Evolutionary conservation across 1,284 basidiomycete species (phyloP).

Genomic region (Ustilago vetiveriae): DNA sequence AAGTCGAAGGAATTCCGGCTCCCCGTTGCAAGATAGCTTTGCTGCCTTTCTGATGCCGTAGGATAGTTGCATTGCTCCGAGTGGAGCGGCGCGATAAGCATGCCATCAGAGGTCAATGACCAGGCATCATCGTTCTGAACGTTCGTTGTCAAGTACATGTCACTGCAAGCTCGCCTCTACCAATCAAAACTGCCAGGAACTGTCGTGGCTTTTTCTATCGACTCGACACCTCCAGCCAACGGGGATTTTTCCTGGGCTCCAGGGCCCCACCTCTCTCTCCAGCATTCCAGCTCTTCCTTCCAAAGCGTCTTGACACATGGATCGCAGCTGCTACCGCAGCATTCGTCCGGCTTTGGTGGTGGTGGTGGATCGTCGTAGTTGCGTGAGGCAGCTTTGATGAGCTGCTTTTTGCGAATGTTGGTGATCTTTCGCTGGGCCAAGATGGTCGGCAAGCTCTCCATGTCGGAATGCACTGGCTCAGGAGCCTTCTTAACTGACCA

Average conservation of each 20-base stretch:
- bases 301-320: slow-evolving; percentile 58
- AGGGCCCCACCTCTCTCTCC: slow-evolving; percentile 48
- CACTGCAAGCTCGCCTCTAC: slow-evolving; percentile 2
- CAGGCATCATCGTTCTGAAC: neutral
- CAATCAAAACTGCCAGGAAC: slow-evolving; percentile 45
- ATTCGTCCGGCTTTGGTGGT: slow-evolving; percentile 50
- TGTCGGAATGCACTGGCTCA: slow-evolving; percentile 39
- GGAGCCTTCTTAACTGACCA: slow-evolving; percentile 28
- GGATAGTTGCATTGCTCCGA: no score
- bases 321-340: slow-evolving; percentile 51
- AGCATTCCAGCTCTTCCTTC: slow-evolving; percentile 49
- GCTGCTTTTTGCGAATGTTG: slow-evolving; percentile 51
- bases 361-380: slow-evolving; percentile 48
- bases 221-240: neutral
- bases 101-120: neutral
- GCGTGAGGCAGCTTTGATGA: slow-evolving; percentile 46
- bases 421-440: slow-evolving; percentile 38
- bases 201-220: slow-evolving; percentile 1
- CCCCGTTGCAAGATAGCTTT: neutral
- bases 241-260: slow-evolving; percentile 12
- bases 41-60: no score
- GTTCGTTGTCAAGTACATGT: no score
- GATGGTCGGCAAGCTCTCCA: slow-evolving; percentile 29
- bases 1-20: slow-evolving; percentile 19
- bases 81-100: no score